Conservation (phyloP, 768 basidiomycete genomes). For the Kwoniella mangroviensis region DNA sequence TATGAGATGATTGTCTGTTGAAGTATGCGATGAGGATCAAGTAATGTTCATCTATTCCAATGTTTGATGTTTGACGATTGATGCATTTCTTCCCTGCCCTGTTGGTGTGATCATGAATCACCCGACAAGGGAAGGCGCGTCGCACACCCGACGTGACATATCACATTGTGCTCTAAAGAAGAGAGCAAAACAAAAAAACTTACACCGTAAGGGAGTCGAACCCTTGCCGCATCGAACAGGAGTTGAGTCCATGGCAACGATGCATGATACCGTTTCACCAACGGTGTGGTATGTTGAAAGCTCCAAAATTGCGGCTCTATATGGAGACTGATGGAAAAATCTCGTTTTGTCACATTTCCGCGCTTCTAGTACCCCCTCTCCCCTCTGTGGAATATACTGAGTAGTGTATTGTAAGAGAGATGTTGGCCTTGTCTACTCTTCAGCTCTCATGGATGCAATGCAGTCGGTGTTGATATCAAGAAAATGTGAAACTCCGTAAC, state of each 20-base stretch:
- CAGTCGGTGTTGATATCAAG: no score
- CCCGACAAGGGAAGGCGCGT: constrained; percentile 33
- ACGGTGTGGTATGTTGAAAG: constrained; percentile 17
- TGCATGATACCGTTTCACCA: constrained; percentile 34
- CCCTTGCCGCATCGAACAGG: constrained; percentile 26
- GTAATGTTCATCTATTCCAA: not conserved
- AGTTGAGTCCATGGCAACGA: constrained; percentile 25
- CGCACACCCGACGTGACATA: constrained; percentile 15
- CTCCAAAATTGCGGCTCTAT: no score
- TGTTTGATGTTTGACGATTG: not conserved
- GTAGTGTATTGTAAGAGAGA: no score
- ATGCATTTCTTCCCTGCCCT: not conserved
- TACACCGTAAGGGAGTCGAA: constrained; percentile 34
- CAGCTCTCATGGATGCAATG: no score
- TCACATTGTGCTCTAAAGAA: constrained; percentile 5
- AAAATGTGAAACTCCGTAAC: no score
- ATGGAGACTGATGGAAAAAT: no score
- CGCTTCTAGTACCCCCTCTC: no score
- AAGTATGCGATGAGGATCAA: not conserved
- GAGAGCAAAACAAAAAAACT: constrained; percentile 1
- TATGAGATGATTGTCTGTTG: not conserved
- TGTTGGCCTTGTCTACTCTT: no score
- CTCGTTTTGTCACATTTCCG: no score
- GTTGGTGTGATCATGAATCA: not conserved
- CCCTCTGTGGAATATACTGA: no score